These are phyloP conservation scores for Gentiana straminea DNA, from an alignment of 257 asterid species.

Conservation along the genomic window DNA sequence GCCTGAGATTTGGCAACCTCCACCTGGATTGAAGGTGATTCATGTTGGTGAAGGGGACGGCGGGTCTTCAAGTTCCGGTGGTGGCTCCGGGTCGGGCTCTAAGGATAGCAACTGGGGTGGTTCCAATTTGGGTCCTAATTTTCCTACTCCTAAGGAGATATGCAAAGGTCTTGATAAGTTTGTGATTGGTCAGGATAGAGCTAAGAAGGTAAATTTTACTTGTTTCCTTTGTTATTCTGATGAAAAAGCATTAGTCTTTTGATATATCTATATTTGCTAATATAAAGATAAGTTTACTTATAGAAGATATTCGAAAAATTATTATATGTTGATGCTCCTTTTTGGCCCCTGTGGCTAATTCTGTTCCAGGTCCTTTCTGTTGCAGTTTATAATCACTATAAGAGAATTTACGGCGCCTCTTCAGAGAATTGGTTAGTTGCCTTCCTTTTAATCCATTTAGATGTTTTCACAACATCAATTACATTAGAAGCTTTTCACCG, in stretches of 20 bases:
- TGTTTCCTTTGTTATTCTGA: background rate
- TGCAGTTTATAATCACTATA: constrained; percentile 97
- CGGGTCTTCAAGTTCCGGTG: constrained; percentile 35
- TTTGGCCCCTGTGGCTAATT: background rate
- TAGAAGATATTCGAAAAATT: background rate
- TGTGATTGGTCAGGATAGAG: constrained; percentile 95
- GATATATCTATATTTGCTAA: background rate
- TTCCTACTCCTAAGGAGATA: constrained; percentile 95
- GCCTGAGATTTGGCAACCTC: constrained; percentile 98
- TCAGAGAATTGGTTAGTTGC: constrained; percentile 63
- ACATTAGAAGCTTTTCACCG: background rate
- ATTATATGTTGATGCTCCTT: background rate
- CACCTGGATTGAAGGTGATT: constrained; percentile 59
- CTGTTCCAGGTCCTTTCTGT: constrained; percentile 79
- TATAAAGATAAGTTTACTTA: background rate
- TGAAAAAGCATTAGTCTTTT: background rate
- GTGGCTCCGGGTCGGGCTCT: constrained; percentile 51
- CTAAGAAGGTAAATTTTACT: constrained; percentile 60
- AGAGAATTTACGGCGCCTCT: constrained; percentile 79
- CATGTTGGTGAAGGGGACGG: constrained; percentile 46
- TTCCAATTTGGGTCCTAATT: constrained; percentile 60
- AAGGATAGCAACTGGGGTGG: constrained; percentile 88
- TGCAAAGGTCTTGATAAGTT: constrained; percentile 92
- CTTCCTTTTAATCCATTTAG: constrained; percentile 3
- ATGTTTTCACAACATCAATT: background rate